These are phyloP conservation scores for Diddensiella transvaalensis DNA, from an alignment of 805 yeast genomes.

Conservation along the genomic window DNA sequence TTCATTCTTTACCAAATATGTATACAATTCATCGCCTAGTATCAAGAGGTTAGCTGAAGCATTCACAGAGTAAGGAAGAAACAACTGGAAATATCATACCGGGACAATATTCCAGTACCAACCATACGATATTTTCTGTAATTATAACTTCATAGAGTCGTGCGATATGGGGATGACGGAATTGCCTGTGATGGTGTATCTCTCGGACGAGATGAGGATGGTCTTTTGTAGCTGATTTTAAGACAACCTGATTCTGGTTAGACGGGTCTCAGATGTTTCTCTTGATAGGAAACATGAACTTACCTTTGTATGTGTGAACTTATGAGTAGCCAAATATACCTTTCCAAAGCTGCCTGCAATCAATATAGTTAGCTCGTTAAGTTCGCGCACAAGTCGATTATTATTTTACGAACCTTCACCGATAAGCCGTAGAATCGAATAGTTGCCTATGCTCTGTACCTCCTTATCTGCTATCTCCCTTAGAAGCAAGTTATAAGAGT, in stretches of 20 bases:
- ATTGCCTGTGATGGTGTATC: conserved; percentile 80
- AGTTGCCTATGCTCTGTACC: conserved; percentile 73
- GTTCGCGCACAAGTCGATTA: too few relatives aligned
- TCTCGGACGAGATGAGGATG: conserved; percentile 90
- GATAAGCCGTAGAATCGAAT: conserved; percentile 63
- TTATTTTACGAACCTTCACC: conserved; percentile 86
- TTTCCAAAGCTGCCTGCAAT: conserved; percentile 75
- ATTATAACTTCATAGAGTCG: conserved; percentile 80
- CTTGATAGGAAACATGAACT: background rate
- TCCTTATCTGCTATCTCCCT: conserved; percentile 43
- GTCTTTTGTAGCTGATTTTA: conserved; percentile 70
- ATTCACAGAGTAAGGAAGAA: too few relatives aligned
- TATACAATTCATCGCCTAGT: conserved; percentile 40
- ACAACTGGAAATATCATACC: too few relatives aligned
- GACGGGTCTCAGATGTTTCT: background rate
- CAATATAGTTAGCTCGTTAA: too few relatives aligned
- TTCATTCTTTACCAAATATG: conserved; percentile 31
- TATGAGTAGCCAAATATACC: conserved; percentile 80
- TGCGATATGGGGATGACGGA: conserved; percentile 79
- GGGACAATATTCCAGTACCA: conserved; percentile 87
- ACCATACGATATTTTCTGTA: conserved; percentile 76
- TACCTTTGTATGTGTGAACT: conserved; percentile 62
- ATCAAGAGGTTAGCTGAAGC: too few relatives aligned
- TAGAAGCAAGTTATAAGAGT: conserved; percentile 60
- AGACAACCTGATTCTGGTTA: conserved; percentile 48